Evolutionary conservation across 2,329 filamentous ascomycete species (phyloP).

Genomic region (Tolypocladium nubicola): DNA sequence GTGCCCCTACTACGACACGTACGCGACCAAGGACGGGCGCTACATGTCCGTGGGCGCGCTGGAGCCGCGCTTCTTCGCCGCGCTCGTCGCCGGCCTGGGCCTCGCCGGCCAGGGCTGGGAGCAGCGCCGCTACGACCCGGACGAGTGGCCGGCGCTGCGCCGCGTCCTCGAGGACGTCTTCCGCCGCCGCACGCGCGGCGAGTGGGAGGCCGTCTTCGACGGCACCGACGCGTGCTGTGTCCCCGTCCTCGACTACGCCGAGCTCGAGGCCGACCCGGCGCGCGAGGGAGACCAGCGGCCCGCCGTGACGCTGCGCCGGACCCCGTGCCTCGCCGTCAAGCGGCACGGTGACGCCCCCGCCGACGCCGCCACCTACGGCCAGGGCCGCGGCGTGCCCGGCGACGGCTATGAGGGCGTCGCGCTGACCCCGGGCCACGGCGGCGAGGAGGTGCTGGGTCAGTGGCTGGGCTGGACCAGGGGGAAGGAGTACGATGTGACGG

Average conservation of each 20-base stretch:
- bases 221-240: slow-evolving; percentile 87
- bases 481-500: slow-evolving; percentile 55
- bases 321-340: slow-evolving; percentile 56
- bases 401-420: slow-evolving; percentile 53
- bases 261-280: slow-evolving; percentile 46
- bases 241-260: slow-evolving; percentile 68
- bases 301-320: slow-evolving; percentile 55
- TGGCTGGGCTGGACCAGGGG: slow-evolving; percentile 76
- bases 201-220: slow-evolving; percentile 84
- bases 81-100: slow-evolving; percentile 55
- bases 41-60: slow-evolving; percentile 86
- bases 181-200: slow-evolving; percentile 53
- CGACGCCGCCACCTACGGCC: slow-evolving; percentile 38
- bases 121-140: slow-evolving; percentile 44
- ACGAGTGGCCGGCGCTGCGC: slow-evolving; percentile 58
- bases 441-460: slow-evolving; percentile 52
- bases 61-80: slow-evolving; percentile 74
- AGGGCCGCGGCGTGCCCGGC: slow-evolving; percentile 55
- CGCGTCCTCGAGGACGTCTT: slow-evolving; percentile 53
- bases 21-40: slow-evolving; percentile 67
- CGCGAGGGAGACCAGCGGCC: slow-evolving; percentile 61
- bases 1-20: slow-evolving; percentile 81
- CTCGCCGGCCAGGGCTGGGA: slow-evolving; percentile 43
- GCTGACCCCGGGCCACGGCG: slow-evolving; percentile 59
- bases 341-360: slow-evolving; percentile 21